Conservation (phyloP, 805 yeast genomes). For the Monosporozyma servazzii region DNA sequence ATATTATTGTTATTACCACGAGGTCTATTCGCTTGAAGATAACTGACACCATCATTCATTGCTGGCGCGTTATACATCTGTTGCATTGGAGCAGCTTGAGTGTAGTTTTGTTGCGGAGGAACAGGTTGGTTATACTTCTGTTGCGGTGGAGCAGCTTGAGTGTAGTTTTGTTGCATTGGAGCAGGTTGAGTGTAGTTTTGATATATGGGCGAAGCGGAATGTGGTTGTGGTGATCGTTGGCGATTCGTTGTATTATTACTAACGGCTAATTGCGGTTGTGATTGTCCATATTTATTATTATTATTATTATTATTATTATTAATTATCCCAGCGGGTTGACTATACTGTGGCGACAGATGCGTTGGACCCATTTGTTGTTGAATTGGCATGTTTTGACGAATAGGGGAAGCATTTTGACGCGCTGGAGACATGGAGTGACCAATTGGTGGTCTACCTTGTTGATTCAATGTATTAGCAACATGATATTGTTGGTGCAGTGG, state of each 20-base stretch:
- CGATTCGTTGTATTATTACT: neutral
- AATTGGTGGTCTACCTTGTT: neutral
- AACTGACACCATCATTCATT: neutral
- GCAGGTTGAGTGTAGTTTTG: too few relatives aligned
- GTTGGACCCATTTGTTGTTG: neutral
- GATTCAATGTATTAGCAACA: neutral
- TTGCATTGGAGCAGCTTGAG: too few relatives aligned
- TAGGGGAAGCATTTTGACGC: neutral
- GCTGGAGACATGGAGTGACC: neutral
- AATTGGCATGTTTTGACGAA: neutral
- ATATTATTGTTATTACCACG: neutral
- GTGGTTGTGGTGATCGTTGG: neutral
- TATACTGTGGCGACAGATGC: neutral
- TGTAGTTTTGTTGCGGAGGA: too few relatives aligned
- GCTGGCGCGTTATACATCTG: neutral
- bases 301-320: neutral
- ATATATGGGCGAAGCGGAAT: conserved; percentile 17
- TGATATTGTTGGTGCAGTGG: neutral
- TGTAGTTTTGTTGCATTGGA: too few relatives aligned
- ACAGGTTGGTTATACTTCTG: too few relatives aligned
- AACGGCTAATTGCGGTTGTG: neutral
- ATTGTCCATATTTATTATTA: neutral
- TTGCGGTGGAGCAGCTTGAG: too few relatives aligned
- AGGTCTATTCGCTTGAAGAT: neutral
- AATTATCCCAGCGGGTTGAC: too few relatives aligned